Percentiles rank a stretch among this genome's conserved stretches.
Conservation (phyloP, 768 basidiomycete species). For the Tubosaeta sp. region DNA sequence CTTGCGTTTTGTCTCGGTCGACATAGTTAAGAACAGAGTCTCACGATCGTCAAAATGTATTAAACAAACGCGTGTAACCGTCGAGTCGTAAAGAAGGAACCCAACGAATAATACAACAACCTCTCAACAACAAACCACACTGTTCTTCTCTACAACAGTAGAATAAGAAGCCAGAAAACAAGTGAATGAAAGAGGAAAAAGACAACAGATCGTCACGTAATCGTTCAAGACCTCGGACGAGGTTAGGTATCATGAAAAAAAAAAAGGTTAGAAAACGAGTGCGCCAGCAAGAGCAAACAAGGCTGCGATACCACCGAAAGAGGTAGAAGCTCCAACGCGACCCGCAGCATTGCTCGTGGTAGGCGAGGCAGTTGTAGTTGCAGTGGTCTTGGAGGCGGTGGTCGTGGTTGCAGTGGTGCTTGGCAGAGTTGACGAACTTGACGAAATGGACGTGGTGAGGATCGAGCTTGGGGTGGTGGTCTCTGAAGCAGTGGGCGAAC, state of each 20-base stretch:
- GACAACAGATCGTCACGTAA: neutral
- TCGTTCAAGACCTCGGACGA: constrained; percentile 9
- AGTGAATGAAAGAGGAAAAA: neutral
- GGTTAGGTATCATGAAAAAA: constrained; percentile 4
- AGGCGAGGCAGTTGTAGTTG: constrained; percentile 11
- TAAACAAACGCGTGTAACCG: neutral
- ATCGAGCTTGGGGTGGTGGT: constrained; percentile 29
- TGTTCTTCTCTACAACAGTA: constrained; percentile 6
- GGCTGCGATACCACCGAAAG: constrained; percentile 18
- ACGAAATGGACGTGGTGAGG: constrained; percentile 25
- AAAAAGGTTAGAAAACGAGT: constrained; percentile 14
- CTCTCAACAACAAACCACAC: constrained; percentile 3
- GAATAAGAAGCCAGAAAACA: neutral
- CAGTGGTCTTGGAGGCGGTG: constrained; percentile 17
- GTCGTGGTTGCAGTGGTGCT: constrained; percentile 23
- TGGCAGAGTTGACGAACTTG: constrained; percentile 30
- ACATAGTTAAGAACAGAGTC: neutral
- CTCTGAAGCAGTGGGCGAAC: constrained; percentile 2
- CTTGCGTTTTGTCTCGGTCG: constrained; percentile 20
- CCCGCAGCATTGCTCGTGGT: constrained; percentile 18
- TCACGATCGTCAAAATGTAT: neutral
- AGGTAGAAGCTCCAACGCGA: constrained; percentile 17
- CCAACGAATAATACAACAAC: constrained; percentile 19
- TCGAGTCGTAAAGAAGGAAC: neutral
- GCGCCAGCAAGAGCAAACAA: constrained; percentile 21